Percentiles rank a stretch among this genome's conserved stretches.
Evolutionary conservation across 805 yeast species (phyloP).

Genomic region (Sugiyamaella lignohabitans): DNA sequence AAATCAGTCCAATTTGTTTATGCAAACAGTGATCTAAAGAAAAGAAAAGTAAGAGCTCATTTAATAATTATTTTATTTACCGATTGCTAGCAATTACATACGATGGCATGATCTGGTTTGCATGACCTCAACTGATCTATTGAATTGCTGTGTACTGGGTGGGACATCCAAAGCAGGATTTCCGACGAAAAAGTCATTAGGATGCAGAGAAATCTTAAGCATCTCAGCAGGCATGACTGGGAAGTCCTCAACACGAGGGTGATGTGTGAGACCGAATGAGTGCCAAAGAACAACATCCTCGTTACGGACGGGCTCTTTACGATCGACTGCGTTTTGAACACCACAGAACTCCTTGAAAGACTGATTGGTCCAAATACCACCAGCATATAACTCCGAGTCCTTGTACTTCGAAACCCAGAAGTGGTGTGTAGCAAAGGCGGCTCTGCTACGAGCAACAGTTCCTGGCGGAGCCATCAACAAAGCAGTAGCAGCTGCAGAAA

Average conservation of each 20-base stretch:
- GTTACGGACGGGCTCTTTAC: constrained; percentile 61
- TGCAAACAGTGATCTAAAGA: no score
- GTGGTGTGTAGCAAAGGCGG: constrained; percentile 69
- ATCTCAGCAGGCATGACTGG: constrained; percentile 87
- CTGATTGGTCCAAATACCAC: constrained; percentile 84
- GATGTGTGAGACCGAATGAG: constrained; percentile 73
- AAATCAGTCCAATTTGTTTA: no score
- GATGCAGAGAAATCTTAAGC: constrained; percentile 58
- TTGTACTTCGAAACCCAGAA: constrained; percentile 75
- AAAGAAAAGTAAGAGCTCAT: no score
- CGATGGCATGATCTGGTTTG: constrained; percentile 23
- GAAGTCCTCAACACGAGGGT: constrained; percentile 80
- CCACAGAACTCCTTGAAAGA: constrained; percentile 65
- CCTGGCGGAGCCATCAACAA: constrained; percentile 64
- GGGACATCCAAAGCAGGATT: constrained; percentile 79
- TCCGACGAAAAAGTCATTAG: constrained; percentile 66
- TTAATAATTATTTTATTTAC: no score
- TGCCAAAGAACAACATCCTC: constrained; percentile 77
- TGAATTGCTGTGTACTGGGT: constrained; percentile 58
- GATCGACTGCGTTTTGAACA: constrained; percentile 58
- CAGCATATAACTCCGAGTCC: constrained; percentile 68
- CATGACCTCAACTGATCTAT: constrained; percentile 46
- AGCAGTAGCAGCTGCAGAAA: constrained; percentile 70
- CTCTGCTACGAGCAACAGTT: constrained; percentile 65
- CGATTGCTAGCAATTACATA: constrained; percentile 6